phyloP scores from a whole-genome alignment of 164 flowering plant genomes.

The Chimonanthus salicifolius region DNA sequence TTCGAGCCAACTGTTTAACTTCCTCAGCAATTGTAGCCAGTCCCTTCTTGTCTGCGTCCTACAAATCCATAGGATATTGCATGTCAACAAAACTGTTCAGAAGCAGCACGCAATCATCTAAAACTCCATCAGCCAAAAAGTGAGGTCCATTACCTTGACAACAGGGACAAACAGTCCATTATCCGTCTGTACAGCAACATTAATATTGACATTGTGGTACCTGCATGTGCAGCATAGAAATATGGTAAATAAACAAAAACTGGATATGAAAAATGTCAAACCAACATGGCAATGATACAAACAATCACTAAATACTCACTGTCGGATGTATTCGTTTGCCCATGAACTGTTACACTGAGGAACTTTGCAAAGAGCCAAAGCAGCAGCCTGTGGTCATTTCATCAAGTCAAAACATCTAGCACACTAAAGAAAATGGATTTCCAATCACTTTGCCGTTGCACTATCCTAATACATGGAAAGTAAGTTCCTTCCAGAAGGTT shows the following conservation, averaged over 20 bases:
- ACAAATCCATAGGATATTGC: constrained; percentile 11
- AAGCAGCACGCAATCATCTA: background rate
- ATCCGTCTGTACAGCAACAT: constrained; percentile 95
- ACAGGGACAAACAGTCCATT: constrained; percentile 92
- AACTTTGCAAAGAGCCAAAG: constrained; percentile 89
- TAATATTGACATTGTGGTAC: constrained; percentile 73
- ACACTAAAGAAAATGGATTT: background rate
- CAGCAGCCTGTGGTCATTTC: constrained; percentile 62
- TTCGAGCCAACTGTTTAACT: constrained; percentile 78
- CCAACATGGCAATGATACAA: background rate
- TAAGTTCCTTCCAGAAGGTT: too few relatives aligned
- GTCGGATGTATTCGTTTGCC: constrained; percentile 85
- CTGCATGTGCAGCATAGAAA: constrained; percentile 25
- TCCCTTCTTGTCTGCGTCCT: constrained; percentile 99
- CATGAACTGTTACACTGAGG: constrained; percentile 98
- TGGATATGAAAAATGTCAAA: background rate
- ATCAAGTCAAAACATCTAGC: background rate
- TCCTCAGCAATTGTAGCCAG: constrained; percentile 74
- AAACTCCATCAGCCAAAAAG: background rate
- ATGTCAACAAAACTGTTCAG: background rate
- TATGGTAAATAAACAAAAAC: background rate
- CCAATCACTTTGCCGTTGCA: background rate
- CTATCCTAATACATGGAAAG: background rate
- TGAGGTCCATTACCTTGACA: constrained; percentile 45
- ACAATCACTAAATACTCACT: constrained; percentile 44